phyloP scores from a whole-genome alignment of 345 rosid species.

The Hibiscus mutabilis region DNA sequence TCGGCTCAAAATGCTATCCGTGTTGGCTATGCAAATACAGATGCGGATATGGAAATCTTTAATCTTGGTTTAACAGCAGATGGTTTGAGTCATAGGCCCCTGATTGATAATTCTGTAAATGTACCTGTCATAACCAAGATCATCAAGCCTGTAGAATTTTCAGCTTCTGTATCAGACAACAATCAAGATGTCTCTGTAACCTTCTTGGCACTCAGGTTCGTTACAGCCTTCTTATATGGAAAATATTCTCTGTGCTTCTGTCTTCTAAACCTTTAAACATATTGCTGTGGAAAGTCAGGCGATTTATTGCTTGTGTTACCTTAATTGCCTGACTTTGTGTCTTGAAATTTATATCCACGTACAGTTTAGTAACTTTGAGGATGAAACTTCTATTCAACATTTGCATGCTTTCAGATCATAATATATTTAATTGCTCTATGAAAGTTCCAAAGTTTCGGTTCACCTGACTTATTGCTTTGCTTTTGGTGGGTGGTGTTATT shows the following conservation, averaged over 20 bases:
- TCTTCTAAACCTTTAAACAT: no score
- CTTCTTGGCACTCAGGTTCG: constrained; percentile 79
- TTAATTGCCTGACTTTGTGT: no score
- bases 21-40: constrained; percentile 34
- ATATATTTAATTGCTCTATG: no score
- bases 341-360: no score
- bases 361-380: no score
- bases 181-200: constrained; percentile 65
- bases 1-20: constrained; percentile 28
- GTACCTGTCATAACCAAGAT: constrained; percentile 49
- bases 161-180: constrained; percentile 47
- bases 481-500: neutral
- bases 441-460: no score
- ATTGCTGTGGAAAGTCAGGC: no score
- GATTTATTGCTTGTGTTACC: no score
- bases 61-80: constrained; percentile 28
- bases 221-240: neutral
- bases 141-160: constrained; percentile 62
- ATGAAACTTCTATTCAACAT: no score
- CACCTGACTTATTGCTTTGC: neutral
- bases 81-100: constrained; percentile 30
- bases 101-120: constrained; percentile 33
- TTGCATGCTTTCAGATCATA: no score
- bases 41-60: constrained; percentile 30
- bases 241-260: neutral